phyloP scores from a whole-genome alignment of 768 basidiomycete genomes.

The Termitomyces sp. region DNA sequence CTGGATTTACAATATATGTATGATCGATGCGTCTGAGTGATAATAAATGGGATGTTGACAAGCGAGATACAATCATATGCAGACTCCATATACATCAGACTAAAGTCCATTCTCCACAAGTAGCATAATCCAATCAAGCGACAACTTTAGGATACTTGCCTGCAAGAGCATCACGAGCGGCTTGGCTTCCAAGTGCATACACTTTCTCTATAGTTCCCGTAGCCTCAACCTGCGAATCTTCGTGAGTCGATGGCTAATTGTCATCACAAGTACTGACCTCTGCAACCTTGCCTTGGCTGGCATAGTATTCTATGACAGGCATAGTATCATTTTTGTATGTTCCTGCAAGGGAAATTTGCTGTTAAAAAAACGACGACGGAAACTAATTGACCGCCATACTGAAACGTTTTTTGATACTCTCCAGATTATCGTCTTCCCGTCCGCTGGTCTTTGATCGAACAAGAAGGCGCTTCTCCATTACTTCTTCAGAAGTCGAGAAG shows the following conservation, averaged over 20 bases:
- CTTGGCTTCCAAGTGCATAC: constrained; percentile 34
- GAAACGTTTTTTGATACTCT: constrained; percentile 97
- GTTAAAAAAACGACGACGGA: not conserved
- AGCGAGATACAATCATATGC: not conserved
- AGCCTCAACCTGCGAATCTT: constrained; percentile 53
- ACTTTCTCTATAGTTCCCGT: constrained; percentile 28
- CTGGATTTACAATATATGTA: constrained; percentile 43
- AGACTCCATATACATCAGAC: not conserved
- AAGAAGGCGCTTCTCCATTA: constrained; percentile 80
- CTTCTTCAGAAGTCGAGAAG: constrained; percentile 81
- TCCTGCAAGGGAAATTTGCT: constrained; percentile 29
- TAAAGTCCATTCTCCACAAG: constrained; percentile 1
- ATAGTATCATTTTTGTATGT: constrained; percentile 86
- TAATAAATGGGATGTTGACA: not conserved
- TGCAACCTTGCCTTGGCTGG: constrained; percentile 60
- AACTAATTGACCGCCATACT: constrained; percentile 37
- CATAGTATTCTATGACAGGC: constrained; percentile 90
- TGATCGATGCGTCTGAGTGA: constrained; percentile 17
- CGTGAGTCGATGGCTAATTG: not conserved
- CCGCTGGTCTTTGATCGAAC: constrained; percentile 93
- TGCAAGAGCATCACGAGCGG: constrained; percentile 29
- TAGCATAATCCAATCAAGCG: not conserved
- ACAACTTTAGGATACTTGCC: constrained; percentile 15
- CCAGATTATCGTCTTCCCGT: constrained; percentile 91
- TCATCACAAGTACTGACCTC: constrained; percentile 45